A percentile compares a stretch with the other conserved stretches of the same genome.
Conservation (phyloP, 768 basidiomycete genomes). For the Auricularia cornea region DNA sequence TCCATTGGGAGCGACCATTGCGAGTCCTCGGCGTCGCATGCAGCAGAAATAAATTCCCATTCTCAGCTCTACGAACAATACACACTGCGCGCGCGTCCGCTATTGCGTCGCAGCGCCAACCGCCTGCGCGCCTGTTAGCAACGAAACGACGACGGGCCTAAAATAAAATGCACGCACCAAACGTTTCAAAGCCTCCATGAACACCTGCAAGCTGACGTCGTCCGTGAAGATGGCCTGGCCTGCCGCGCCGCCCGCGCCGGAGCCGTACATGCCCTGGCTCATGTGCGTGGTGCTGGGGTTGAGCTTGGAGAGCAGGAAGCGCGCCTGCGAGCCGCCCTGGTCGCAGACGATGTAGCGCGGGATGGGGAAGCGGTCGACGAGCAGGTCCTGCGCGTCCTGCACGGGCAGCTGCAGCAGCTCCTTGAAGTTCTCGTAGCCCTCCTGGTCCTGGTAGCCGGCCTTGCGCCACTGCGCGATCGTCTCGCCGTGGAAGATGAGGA, state of each 20-base stretch:
- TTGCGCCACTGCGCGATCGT: slow-evolving; percentile 97
- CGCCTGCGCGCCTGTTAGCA: not conserved
- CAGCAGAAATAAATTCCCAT: too few relatives aligned
- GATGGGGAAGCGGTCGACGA: slow-evolving; percentile 92
- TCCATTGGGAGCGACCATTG: too few relatives aligned
- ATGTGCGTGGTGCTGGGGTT: slow-evolving; percentile 99
- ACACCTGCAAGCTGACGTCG: slow-evolving; percentile 94
- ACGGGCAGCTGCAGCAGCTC: slow-evolving; percentile 83
- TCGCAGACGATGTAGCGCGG: slow-evolving; percentile 98
- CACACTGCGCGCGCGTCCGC: too few relatives aligned
- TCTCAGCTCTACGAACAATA: too few relatives aligned
- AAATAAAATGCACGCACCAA: slow-evolving; percentile 32
- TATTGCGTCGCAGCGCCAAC: not conserved
- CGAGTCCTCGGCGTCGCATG: too few relatives aligned
- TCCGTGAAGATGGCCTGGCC: slow-evolving; percentile 98
- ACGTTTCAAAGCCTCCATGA: slow-evolving; percentile 96
- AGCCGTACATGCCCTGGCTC: slow-evolving; percentile 81
- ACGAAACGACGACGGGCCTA: not conserved
- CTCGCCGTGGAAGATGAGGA: slow-evolving; percentile 98
- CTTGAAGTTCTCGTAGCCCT: slow-evolving; percentile 98
- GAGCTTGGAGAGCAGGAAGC: slow-evolving; percentile 93
- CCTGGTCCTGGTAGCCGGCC: slow-evolving; percentile 96
- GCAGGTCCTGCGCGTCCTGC: slow-evolving; percentile 87
- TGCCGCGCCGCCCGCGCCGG: slow-evolving; percentile 49
- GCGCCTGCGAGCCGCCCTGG: slow-evolving; percentile 94